Conservation (phyloP, 441 rosid genomes). For the Viola pubescens region DNA sequence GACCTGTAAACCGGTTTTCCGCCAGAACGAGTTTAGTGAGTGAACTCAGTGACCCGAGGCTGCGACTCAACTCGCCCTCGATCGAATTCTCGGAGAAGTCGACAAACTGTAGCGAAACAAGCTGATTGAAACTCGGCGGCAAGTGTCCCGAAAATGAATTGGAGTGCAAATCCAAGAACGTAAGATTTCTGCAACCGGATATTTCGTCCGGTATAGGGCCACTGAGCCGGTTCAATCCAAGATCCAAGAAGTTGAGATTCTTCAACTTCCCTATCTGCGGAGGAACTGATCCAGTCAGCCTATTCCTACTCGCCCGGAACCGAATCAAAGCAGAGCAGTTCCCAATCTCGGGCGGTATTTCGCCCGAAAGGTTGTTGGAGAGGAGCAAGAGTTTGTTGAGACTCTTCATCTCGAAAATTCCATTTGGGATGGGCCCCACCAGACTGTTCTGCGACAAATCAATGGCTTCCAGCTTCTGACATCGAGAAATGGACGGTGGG, state of each 20-base stretch:
- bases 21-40: conserved; percentile 50
- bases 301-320: conserved; percentile 45
- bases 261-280: conserved; percentile 39
- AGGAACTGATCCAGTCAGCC: conserved; percentile 45
- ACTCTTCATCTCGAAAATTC: conserved; percentile 47
- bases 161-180: conserved; percentile 60
- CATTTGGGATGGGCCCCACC: conserved; percentile 55
- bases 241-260: conserved; percentile 53
- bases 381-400: conserved; percentile 59
- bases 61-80: conserved; percentile 35
- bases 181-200: conserved; percentile 47
- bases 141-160: conserved; percentile 46
- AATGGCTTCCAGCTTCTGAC: conserved; percentile 45
- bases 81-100: conserved; percentile 52
- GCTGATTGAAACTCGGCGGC: conserved; percentile 36
- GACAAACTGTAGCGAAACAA: conserved; percentile 41
- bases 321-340: conserved; percentile 51
- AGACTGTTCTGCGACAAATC: conserved; percentile 57
- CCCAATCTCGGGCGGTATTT: conserved; percentile 45
- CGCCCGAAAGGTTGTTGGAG: conserved; percentile 52
- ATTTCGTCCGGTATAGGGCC: conserved; percentile 45
- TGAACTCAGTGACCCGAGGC: conserved; percentile 41
- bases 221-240: conserved; percentile 43
- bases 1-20: conserved; percentile 43
- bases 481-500: conserved; percentile 46